These are phyloP conservation scores for Erucastrum elatum DNA, from an alignment of 345 rosid species.

Conservation along the genomic window DNA sequence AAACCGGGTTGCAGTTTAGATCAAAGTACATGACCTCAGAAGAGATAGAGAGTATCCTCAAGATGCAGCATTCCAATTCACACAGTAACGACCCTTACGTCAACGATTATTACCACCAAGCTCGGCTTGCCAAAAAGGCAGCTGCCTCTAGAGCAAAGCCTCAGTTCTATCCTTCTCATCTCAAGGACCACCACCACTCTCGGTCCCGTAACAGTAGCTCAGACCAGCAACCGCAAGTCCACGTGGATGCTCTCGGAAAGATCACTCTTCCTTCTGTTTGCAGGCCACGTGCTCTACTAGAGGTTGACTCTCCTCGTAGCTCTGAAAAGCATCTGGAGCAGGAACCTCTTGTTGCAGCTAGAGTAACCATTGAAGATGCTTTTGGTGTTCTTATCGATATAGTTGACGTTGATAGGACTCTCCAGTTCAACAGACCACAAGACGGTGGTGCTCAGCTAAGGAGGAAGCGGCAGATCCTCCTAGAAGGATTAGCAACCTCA, in stretches of 20 bases:
- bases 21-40: background rate
- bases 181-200: background rate
- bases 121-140: background rate
- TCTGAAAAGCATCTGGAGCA: background rate
- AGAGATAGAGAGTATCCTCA: background rate
- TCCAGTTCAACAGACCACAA: background rate
- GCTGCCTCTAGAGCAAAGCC: background rate
- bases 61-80: background rate
- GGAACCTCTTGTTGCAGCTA: background rate
- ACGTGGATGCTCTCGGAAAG: background rate
- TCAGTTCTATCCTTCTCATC: background rate
- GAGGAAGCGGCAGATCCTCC: background rate
- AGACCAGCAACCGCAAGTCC: background rate
- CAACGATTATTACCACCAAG: slow-evolving; percentile 1
- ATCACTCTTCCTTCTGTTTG: background rate
- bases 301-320: background rate
- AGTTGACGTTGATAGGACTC: background rate
- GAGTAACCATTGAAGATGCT: background rate
- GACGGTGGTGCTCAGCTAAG: background rate
- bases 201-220: background rate
- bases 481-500: background rate
- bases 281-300: background rate
- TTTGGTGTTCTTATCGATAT: background rate
- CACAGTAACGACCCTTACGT: background rate
- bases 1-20: background rate